A percentile compares a stretch with the other conserved stretches of the same genome.
phyloP scores from a whole-genome alignment of 176 grass and related monocot species.

The Poa annua region DNA sequence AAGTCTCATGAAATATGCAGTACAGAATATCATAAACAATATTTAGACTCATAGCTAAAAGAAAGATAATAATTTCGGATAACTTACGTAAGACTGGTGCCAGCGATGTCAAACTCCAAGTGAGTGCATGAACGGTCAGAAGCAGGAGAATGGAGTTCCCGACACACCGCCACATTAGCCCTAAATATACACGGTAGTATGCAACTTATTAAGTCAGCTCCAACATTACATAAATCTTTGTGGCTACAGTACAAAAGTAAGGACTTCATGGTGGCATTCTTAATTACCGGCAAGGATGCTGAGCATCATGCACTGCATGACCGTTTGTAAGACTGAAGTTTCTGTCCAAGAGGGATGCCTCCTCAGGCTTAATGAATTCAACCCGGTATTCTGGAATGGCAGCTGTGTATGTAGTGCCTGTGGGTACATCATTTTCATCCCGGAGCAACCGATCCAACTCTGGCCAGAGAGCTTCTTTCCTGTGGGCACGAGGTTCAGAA shows the following conservation, averaged over 20 bases:
- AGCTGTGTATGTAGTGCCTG: slow-evolving; percentile 75
- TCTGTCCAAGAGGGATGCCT: slow-evolving; percentile 63
- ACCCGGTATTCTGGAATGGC: slow-evolving; percentile 88
- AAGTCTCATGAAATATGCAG: not conserved
- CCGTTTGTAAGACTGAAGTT: slow-evolving; percentile 87
- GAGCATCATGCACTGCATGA: slow-evolving; percentile 79
- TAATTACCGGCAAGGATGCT: slow-evolving; percentile 85
- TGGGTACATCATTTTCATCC: slow-evolving; percentile 67
- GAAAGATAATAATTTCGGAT: slow-evolving; percentile 4
- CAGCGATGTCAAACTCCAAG: slow-evolving; percentile 92
- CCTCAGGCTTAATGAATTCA: slow-evolving; percentile 66
- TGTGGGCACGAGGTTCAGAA: slow-evolving; percentile 39
- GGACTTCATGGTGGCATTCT: not conserved
- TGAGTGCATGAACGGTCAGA: slow-evolving; percentile 94
- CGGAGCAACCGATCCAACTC: slow-evolving; percentile 78
- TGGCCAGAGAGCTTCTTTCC: slow-evolving; percentile 89
- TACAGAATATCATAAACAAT: not conserved
- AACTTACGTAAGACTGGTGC: slow-evolving; percentile 78
- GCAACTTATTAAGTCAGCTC: slow-evolving; percentile 8
- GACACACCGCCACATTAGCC: slow-evolving; percentile 67
- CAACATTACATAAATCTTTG: not conserved
- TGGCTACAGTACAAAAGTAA: not conserved
- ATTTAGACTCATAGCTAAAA: slow-evolving; percentile 8
- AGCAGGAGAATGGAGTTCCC: slow-evolving; percentile 85
- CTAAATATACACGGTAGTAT: slow-evolving; percentile 48